Evolutionary conservation across 352 stramenopile species (phyloP).

Genomic region (Globisporangium paroecandrum): DNA sequence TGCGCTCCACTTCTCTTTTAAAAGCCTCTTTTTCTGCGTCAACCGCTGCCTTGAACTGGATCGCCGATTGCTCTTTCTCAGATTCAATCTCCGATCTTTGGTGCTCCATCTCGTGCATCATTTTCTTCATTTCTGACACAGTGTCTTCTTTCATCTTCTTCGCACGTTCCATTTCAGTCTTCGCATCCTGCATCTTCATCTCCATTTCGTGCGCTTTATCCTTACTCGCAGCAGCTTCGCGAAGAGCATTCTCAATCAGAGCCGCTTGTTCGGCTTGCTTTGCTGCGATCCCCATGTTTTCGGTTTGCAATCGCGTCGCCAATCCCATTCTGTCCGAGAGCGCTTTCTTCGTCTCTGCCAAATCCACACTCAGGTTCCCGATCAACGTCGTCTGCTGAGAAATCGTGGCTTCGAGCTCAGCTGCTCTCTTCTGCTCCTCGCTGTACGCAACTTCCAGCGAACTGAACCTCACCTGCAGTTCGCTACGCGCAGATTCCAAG

Average conservation of each 20-base stretch:
- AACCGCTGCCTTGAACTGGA: conserved; percentile 25
- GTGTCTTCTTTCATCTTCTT: conserved; percentile 53
- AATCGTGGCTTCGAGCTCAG: conserved; percentile 44
- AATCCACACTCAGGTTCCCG: conserved; percentile 64
- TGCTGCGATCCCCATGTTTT: conserved; percentile 82
- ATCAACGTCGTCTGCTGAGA: conserved; percentile 56
- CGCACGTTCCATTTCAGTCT: conserved; percentile 46
- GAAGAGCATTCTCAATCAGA: conserved; percentile 64
- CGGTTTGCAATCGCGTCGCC: conserved; percentile 74
- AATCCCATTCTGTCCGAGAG: conserved; percentile 81
- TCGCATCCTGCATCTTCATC: conserved; percentile 49
- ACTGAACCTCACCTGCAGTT: conserved; percentile 28
- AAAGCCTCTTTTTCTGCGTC: conserved; percentile 44
- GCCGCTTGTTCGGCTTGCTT: conserved; percentile 77
- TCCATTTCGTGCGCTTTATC: conserved; percentile 44
- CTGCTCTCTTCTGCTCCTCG: conserved; percentile 32
- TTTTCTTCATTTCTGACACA: conserved; percentile 30
- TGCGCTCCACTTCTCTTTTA: conserved; percentile 51
- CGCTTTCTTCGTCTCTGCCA: conserved; percentile 79
- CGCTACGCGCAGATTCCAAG: conserved; percentile 26
- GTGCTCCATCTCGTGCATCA: conserved; percentile 50
- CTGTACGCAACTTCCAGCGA: conserved; percentile 35
- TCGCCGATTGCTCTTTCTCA: conserved; percentile 10
- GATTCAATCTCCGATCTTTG: conserved; percentile 10
- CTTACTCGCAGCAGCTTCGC: conserved; percentile 46